Percentiles rank a stretch among this genome's conserved stretches.
These are phyloP conservation scores for Pleurotus djamor DNA, from an alignment of 768 basidiomycete species.

Conservation along the genomic window DNA sequence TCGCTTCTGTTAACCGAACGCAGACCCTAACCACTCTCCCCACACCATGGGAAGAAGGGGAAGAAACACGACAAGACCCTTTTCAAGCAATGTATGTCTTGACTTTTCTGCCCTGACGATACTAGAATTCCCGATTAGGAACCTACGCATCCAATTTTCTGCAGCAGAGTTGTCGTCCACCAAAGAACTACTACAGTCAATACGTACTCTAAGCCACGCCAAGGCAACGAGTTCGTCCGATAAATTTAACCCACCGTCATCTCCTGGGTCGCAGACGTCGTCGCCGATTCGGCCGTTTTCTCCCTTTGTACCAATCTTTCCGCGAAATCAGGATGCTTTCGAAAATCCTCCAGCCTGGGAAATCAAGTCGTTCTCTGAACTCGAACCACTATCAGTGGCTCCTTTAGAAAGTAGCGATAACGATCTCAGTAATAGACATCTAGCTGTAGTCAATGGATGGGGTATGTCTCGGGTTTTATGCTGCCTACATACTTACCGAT, in stretches of 20 bases:
- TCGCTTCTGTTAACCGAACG: neutral
- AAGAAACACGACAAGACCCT: constrained; percentile 24
- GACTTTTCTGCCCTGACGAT: constrained; percentile 3
- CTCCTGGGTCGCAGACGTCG: neutral
- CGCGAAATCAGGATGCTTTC: constrained; percentile 24
- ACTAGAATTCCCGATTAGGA: constrained; percentile 5
- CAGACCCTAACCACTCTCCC: neutral
- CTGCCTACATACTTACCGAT: neutral
- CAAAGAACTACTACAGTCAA: neutral
- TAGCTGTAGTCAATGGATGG: constrained; percentile 66
- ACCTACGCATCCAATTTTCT: constrained; percentile 13
- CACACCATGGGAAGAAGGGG: constrained; percentile 10
- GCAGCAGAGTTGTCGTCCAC: constrained; percentile 9
- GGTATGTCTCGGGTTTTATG: constrained; percentile 34
- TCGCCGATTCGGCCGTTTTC: neutral
- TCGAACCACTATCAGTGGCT: constrained; percentile 20
- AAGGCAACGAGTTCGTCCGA: neutral
- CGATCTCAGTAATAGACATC: constrained; percentile 45
- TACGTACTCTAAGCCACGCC: neutral
- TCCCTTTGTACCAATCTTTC: constrained; percentile 33
- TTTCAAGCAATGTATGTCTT: constrained; percentile 40
- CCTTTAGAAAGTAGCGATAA: constrained; percentile 35
- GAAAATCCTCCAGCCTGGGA: constrained; percentile 9
- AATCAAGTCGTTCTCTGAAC: constrained; percentile 17
- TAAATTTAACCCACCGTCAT: neutral